Percentiles rank a stretch among this genome's conserved stretches.
These are phyloP conservation scores for Candida krabiensis DNA, from an alignment of 805 yeast genomes.

Conservation along the genomic window DNA sequence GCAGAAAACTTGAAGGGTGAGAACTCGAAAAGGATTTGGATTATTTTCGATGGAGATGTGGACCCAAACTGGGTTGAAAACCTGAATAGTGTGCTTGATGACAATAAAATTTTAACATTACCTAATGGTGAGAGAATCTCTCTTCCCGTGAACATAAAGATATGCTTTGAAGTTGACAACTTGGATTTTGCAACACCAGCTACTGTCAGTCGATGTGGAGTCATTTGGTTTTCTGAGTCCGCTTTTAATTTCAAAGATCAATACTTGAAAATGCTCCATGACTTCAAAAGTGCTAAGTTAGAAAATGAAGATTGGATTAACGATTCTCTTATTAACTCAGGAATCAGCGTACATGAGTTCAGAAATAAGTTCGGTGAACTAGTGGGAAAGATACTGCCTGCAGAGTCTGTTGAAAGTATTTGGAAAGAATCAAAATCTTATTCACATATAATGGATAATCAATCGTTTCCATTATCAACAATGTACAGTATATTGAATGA, in stretches of 20 bases:
- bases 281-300: conserved; percentile 10
- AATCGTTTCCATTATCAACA: conserved; percentile 39
- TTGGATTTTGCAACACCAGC: conserved; percentile 79
- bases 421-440: conserved; percentile 28
- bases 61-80: conserved; percentile 95
- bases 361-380: conserved; percentile 2
- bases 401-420: conserved; percentile 19
- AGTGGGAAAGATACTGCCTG: conserved; percentile 11
- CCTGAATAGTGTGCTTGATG: conserved; percentile 87
- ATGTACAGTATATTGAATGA: conserved; percentile 41
- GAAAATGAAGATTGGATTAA: conserved; percentile 15
- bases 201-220: conserved; percentile 89
- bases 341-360: conserved; percentile 7
- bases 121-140: conserved; percentile 87
- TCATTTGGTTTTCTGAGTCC: conserved; percentile 64
- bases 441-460: conserved; percentile 54
- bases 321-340: not conserved
- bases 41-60: conserved; percentile 87
- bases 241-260: conserved; percentile 11
- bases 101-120: conserved; percentile 74
- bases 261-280: conserved; percentile 11
- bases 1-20: conserved; percentile 61
- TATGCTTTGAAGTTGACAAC: conserved; percentile 76
- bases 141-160: conserved; percentile 59
- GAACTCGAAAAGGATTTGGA: conserved; percentile 57